Evolutionary conservation across 768 basidiomycete species (phyloP), one percentile per base, ranked within the genome.

Genomic region (Strobilomyces dryophilus): DNA sequence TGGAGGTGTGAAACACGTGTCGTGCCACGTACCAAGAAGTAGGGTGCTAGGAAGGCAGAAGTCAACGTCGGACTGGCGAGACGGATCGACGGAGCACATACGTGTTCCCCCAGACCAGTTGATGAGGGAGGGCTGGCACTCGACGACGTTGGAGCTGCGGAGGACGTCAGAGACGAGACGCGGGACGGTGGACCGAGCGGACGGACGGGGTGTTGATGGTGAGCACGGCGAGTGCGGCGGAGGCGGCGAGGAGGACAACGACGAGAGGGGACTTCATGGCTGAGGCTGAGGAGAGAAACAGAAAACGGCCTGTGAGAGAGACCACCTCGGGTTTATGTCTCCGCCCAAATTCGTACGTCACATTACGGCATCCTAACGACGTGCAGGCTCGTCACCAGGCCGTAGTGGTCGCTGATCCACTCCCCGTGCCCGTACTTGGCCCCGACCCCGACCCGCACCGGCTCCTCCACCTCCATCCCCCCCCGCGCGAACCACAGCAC

Each of bases 191-290:
- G 37, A 14, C 15, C 8, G 24, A 8, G 29, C 14, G 32, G 32
- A 77, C 87, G 63, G 59, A 89, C 88, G 89, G 89, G 35, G 89
- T 92, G 66, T 87, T 84, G 66, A 90, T 73, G 1, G 59, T 71
- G 58, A 83, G 62, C 9, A 15, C 7, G 63, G 78, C 79, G 62
- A 82, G 81, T 17, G 79, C 83, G 24, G 74, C 39, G 45, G 68
- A 81, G 31, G 68, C 67, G 46, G 69, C 66, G 43, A 70, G 73
- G 57, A 77, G 65, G 58, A 81, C 68, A 40, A 70, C 71, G 60
- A 80, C 61, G 52, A 71, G 10, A 50, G 55, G 8, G 56, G 71
- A 65, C 73, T 79, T 79, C 84, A 84, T 84, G 62, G 67, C 73
- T 24, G 58, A 59, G 47, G 10, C 20, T 15, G 60, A 51, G 61